Conservation (phyloP, 2,329 filamentous ascomycete genomes). For the Alternaria sp. region DNA sequence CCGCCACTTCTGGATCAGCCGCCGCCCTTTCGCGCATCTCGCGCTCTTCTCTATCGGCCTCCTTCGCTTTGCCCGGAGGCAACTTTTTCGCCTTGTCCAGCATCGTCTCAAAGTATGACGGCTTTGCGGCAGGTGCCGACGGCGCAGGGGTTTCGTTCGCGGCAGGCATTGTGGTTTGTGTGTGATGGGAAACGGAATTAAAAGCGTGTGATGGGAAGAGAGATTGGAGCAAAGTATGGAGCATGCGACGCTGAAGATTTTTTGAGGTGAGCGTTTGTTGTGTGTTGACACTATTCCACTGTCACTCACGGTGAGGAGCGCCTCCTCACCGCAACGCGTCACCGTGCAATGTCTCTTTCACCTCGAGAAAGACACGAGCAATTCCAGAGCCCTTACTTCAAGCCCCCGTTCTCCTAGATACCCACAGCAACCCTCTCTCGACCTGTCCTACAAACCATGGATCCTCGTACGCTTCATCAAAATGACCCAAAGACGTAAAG, state of each 20-base stretch:
- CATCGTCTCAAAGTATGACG: neutral
- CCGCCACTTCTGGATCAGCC: neutral
- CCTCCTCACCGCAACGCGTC: neutral
- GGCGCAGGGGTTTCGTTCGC: neutral
- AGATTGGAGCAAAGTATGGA: neutral
- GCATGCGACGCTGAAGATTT: neutral
- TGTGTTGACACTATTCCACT: neutral
- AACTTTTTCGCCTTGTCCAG: neutral
- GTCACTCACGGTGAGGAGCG: neutral
- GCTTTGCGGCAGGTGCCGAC: neutral
- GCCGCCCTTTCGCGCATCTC: neutral
- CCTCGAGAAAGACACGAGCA: neutral
- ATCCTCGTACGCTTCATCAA: slow-evolving; percentile 33
- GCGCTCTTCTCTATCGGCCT: neutral
- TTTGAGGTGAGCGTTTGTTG: neutral
- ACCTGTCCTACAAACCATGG: slow-evolving; percentile 31
- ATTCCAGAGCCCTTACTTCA: neutral
- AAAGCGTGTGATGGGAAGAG: neutral
- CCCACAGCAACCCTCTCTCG: slow-evolving; percentile 30
- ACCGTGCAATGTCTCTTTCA: neutral
- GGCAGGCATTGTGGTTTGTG: neutral
- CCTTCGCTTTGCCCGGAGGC: neutral
- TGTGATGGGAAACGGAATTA: neutral
- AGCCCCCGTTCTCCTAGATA: slow-evolving; percentile 2
- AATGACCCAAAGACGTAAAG: slow-evolving; percentile 37